These are phyloP conservation scores for Caryopteris hybrid DNA, from an alignment of 305 asterid species.

Conservation along the genomic window DNA sequence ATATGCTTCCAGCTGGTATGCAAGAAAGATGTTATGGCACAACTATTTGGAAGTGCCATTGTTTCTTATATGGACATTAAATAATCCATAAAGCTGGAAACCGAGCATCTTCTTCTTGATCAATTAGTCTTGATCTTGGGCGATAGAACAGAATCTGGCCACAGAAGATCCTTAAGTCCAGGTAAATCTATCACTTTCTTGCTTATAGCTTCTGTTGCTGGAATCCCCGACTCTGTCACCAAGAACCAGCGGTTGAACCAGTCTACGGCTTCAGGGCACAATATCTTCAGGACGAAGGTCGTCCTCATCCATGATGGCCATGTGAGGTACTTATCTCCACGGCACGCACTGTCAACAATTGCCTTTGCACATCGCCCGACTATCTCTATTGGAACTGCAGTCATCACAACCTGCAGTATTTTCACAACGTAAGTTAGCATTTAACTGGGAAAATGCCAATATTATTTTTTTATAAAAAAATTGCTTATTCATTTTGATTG, in stretches of 20 bases:
- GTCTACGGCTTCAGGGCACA: constrained; percentile 44
- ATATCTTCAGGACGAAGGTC: constrained; percentile 20
- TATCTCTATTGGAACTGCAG: constrained; percentile 33
- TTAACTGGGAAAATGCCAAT: too few relatives aligned
- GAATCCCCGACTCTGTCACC: constrained; percentile 36
- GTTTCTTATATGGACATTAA: neutral
- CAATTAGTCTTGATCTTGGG: constrained; percentile 43
- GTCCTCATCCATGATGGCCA: constrained; percentile 45
- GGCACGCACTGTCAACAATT: constrained; percentile 46
- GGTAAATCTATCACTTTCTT: constrained; percentile 42
- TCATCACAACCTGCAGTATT: constrained; percentile 36
- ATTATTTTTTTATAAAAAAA: too few relatives aligned
- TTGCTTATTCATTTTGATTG: too few relatives aligned
- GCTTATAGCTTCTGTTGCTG: constrained; percentile 42
- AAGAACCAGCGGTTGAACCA: constrained; percentile 51
- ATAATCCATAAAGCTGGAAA: neutral
- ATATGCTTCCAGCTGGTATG: neutral
- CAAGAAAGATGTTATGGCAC: neutral
- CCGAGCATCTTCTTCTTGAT: constrained; percentile 16
- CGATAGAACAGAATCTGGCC: constrained; percentile 53
- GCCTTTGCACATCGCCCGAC: constrained; percentile 42
- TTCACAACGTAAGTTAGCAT: neutral
- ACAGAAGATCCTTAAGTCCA: constrained; percentile 35
- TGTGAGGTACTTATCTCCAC: constrained; percentile 51
- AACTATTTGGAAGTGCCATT: neutral